phyloP scores from a whole-genome alignment of 169 alveolate species.

The Plasmodium fragile region DNA sequence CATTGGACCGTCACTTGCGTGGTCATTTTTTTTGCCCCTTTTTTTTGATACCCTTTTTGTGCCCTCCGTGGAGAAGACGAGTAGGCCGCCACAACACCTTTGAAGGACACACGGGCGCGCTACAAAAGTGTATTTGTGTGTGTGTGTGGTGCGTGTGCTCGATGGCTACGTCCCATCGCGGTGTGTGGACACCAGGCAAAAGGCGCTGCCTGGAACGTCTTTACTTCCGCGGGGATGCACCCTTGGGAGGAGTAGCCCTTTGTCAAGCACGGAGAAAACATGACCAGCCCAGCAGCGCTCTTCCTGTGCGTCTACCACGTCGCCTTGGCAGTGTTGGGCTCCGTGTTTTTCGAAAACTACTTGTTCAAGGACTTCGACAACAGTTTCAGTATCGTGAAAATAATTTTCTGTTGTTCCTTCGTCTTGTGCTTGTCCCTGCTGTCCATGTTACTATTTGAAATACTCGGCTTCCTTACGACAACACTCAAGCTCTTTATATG shows the following conservation, averaged over 20 bases:
- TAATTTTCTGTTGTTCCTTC: conserved; percentile 56
- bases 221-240: background rate
- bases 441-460: conserved; percentile 52
- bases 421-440: conserved; percentile 37
- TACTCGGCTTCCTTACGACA: conserved; percentile 41
- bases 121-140: background rate
- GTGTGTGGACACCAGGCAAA: background rate
- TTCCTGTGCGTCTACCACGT: conserved; percentile 40
- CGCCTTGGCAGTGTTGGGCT: conserved; percentile 19
- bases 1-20: background rate
- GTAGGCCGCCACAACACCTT: background rate
- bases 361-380: conserved; percentile 56
- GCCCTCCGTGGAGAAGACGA: background rate
- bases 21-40: background rate
- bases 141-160: too few relatives aligned
- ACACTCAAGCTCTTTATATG: conserved; percentile 35
- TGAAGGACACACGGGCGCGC: background rate
- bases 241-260: background rate
- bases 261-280: background rate
- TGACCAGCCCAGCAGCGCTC: conserved; percentile 1
- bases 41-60: background rate
- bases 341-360: conserved; percentile 40
- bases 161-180: background rate
- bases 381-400: conserved; percentile 48
- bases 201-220: background rate